These are phyloP conservation scores for Pythium guiyangense DNA, from an alignment of 352 stramenopile species.

Conservation along the genomic window DNA sequence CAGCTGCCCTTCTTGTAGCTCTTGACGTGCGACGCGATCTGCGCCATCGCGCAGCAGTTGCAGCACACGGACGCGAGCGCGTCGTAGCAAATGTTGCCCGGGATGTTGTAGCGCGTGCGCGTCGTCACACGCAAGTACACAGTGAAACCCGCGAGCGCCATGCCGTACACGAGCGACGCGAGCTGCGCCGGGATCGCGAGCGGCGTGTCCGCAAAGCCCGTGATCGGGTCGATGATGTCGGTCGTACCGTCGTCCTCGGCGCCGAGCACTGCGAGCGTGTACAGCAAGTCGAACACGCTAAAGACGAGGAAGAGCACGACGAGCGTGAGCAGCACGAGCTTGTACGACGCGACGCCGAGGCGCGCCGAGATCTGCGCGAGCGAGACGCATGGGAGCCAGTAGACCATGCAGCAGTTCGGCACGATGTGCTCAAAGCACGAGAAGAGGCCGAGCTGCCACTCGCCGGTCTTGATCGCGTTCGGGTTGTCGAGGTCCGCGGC, in stretches of 20 bases:
- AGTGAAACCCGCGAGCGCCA: slow-evolving; percentile 1
- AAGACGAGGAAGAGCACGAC: slow-evolving; percentile 6
- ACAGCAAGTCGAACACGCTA: background rate
- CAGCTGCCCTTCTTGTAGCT: slow-evolving; percentile 21
- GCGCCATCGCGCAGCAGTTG: slow-evolving; percentile 19
- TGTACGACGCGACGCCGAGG: slow-evolving; percentile 14
- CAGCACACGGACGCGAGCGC: slow-evolving; percentile 13
- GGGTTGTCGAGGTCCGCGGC: background rate
- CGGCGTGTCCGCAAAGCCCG: background rate
- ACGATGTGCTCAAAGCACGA: slow-evolving; percentile 24
- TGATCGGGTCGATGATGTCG: background rate
- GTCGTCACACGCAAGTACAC: slow-evolving; percentile 3
- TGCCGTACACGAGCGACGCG: background rate
- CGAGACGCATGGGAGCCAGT: slow-evolving; percentile 22
- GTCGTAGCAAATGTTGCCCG: slow-evolving; percentile 12
- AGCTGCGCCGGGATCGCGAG: background rate
- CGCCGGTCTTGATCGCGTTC: slow-evolving; percentile 14
- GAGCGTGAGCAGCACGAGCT: slow-evolving; percentile 14
- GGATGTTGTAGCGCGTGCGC: slow-evolving; percentile 10
- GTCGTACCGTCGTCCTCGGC: background rate
- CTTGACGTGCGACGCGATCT: slow-evolving; percentile 24
- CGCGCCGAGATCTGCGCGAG: slow-evolving; percentile 20
- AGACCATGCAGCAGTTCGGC: slow-evolving; percentile 27
- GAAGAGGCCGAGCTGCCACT: slow-evolving; percentile 21
- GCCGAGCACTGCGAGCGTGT: slow-evolving; percentile 1